Percentiles rank a stretch among this genome's conserved stretches.
These are phyloP conservation scores for Lonicera japonica DNA, from an alignment of 129 eudicot genomes.

Conservation along the genomic window DNA sequence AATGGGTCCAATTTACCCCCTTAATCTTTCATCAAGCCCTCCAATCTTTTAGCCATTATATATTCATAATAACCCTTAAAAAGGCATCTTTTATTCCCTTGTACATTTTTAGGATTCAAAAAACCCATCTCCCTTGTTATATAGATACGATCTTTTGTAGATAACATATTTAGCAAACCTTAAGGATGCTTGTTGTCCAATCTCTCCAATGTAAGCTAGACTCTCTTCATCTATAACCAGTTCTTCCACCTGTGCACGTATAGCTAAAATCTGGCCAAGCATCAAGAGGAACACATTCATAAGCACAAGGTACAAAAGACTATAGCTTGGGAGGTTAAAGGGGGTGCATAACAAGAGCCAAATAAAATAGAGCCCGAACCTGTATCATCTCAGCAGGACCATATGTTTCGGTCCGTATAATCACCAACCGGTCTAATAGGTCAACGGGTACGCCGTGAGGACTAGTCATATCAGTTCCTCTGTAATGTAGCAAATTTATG, in stretches of 20 bases:
- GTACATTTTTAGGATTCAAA: too few relatives aligned
- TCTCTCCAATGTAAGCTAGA: constrained; percentile 84
- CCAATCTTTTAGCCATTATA: too few relatives aligned
- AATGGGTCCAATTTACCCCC: too few relatives aligned
- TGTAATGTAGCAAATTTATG: constrained; percentile 20
- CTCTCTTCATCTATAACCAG: constrained; percentile 81
- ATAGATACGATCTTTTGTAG: too few relatives aligned
- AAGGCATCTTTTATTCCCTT: too few relatives aligned
- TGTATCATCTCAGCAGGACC: constrained; percentile 98
- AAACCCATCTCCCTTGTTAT: too few relatives aligned
- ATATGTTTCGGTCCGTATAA: constrained; percentile 80
- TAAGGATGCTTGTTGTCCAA: constrained; percentile 84
- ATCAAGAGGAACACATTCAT: background rate
- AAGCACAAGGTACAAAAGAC: background rate
- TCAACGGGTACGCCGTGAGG: constrained; percentile 99
- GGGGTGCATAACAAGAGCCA: background rate
- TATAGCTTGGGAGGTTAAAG: background rate
- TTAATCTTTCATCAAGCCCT: too few relatives aligned
- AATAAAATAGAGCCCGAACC: constrained; percentile 31
- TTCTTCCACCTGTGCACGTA: constrained; percentile 96
- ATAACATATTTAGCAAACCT: constrained; percentile 67
- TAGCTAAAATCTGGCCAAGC: constrained; percentile 73
- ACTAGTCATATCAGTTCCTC: constrained; percentile 96
- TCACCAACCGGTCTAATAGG: constrained; percentile 80
- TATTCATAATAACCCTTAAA: too few relatives aligned